Percentiles rank a stretch among this genome's conserved stretches.
Evolutionary conservation across 202 grass and related monocot genomes (phyloP).

Genomic region (Saccharum hybrid): DNA sequence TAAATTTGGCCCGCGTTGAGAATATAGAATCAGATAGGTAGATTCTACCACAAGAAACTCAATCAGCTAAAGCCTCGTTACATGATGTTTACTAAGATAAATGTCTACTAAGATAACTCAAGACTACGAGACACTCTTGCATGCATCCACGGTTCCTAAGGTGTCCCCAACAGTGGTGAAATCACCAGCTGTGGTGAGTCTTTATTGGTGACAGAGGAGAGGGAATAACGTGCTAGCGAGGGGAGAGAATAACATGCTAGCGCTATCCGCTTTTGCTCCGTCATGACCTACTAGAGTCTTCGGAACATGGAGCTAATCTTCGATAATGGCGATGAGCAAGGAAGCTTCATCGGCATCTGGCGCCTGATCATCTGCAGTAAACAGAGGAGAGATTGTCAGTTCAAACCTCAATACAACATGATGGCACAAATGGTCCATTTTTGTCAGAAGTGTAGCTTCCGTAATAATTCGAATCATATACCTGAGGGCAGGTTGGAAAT

Average conservation of each 20-base stretch:
- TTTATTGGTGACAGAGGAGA: too few relatives aligned
- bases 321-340: constrained; percentile 67
- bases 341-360: constrained; percentile 62
- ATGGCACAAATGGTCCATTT: neutral
- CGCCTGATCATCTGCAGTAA: constrained; percentile 50
- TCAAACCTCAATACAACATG: neutral
- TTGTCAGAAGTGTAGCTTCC: neutral
- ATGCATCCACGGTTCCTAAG: too few relatives aligned
- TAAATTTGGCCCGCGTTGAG: neutral
- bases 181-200: too few relatives aligned
- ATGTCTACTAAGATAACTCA: too few relatives aligned
- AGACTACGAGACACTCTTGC: neutral
- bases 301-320: constrained; percentile 47
- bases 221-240: too few relatives aligned
- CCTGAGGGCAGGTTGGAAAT: constrained; percentile 58
- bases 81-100: neutral
- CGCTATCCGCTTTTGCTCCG: neutral
- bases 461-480: neutral
- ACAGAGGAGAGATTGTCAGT: neutral
- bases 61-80: neutral
- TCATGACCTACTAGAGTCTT: neutral
- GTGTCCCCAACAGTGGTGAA: too few relatives aligned
- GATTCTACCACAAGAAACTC: neutral
- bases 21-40: neutral
- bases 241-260: too few relatives aligned